Evolutionary conservation across 768 basidiomycete genomes (phyloP).

Genomic region (Aureoboletus auriporus): DNA sequence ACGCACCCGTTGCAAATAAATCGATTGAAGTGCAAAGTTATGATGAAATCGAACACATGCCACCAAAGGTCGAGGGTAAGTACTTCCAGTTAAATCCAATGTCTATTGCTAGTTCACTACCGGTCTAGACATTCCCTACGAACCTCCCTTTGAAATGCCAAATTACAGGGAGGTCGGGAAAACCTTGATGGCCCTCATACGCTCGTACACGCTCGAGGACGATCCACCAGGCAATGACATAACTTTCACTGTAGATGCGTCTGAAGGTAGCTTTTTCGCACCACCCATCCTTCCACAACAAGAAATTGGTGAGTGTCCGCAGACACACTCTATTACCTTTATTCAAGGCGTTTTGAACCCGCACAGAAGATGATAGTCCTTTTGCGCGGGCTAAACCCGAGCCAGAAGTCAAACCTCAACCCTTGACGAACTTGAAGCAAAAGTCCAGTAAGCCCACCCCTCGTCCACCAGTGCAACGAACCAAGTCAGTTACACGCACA

Average conservation of each 20-base stretch:
- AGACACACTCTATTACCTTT: not conserved
- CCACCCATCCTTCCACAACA: constrained; percentile 12
- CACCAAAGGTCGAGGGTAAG: constrained; percentile 48
- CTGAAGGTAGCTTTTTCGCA: constrained; percentile 22
- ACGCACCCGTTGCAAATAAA: constrained; percentile 18
- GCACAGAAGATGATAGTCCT: constrained; percentile 27
- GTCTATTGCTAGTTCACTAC: constrained; percentile 2
- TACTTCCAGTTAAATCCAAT: not conserved
- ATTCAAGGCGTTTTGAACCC: not conserved
- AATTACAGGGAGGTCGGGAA: constrained; percentile 42
- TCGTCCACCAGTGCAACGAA: constrained; percentile 11
- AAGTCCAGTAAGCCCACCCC: not conserved
- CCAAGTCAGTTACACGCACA: not conserved
- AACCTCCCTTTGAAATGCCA: constrained; percentile 47
- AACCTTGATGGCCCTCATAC: constrained; percentile 33
- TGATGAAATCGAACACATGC: constrained; percentile 54
- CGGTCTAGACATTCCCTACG: constrained; percentile 37
- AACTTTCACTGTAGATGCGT: constrained; percentile 18
- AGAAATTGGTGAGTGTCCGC: constrained; percentile 22
- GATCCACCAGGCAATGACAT: constrained; percentile 13
- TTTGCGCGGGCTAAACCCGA: constrained; percentile 17
- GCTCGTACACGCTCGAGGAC: constrained; percentile 34
- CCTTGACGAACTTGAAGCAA: not conserved
- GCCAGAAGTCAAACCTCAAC: constrained; percentile 7
- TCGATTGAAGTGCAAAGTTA: constrained; percentile 30